Conservation (phyloP, 108 stramenopile genomes). For the Nannochloropsis oceanica region DNA sequence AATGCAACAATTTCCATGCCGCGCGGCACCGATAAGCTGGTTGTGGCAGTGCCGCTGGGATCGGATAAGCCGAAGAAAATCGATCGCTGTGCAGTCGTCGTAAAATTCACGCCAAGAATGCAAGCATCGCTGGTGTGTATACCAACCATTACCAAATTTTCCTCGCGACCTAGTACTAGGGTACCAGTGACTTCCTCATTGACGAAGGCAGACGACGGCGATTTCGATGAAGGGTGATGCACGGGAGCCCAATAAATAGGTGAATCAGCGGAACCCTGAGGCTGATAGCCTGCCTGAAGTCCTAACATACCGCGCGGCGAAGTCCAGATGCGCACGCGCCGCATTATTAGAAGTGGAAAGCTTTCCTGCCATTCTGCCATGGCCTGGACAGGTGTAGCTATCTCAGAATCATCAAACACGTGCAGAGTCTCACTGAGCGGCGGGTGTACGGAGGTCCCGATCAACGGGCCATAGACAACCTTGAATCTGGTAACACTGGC, state of each 20-base stretch:
- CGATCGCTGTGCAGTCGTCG: neutral
- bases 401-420: neutral
- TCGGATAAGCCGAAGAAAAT: neutral
- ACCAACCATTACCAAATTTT: neutral
- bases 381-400: neutral
- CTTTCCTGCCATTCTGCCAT: neutral
- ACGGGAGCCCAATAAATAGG: neutral
- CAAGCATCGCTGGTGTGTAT: neutral
- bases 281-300: neutral
- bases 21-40: neutral
- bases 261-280: neutral
- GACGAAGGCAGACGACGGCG: neutral
- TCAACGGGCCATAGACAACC: no score
- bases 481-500: no score
- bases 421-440: neutral
- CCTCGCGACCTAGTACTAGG: neutral
- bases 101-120: neutral
- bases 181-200: neutral
- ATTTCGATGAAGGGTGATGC: neutral
- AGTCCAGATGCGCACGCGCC: neutral
- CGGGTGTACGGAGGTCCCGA: no score
- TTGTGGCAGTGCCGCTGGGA: neutral
- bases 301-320: neutral
- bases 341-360: neutral
- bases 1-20: neutral